Conservation (phyloP, 2,329 filamentous ascomycete genomes). For the Aspergillus hiratsukae region DNA sequence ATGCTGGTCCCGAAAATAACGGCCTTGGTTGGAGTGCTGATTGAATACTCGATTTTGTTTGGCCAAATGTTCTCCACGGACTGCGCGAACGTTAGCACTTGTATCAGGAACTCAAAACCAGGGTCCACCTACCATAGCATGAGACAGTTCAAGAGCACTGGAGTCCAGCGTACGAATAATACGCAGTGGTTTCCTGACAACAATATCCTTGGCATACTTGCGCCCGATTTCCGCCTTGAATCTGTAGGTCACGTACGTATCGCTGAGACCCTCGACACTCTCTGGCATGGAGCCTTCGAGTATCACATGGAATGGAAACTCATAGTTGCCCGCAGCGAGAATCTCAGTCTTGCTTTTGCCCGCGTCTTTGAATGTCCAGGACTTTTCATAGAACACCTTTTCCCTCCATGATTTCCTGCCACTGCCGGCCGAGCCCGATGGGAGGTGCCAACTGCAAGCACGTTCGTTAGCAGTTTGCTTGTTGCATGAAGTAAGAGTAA, state of each 20-base stretch:
- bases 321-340: slow-evolving; percentile 71
- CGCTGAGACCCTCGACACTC: slow-evolving; percentile 82
- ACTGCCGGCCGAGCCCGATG: slow-evolving; percentile 33
- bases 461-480: neutral
- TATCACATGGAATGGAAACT: slow-evolving; percentile 73
- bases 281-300: slow-evolving; percentile 69
- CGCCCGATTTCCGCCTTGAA: slow-evolving; percentile 88
- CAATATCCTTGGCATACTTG: slow-evolving; percentile 82
- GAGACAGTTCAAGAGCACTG: slow-evolving; percentile 69
- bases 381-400: slow-evolving; percentile 60
- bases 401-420: slow-evolving; percentile 39
- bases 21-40: slow-evolving; percentile 88
- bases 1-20: slow-evolving; percentile 89
- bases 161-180: slow-evolving; percentile 74
- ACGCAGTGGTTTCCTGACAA: slow-evolving; percentile 71
- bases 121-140: slow-evolving; percentile 65
- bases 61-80: slow-evolving; percentile 95
- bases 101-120: neutral
- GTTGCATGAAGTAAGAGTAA: neutral
- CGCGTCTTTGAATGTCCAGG: slow-evolving; percentile 63
- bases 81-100: slow-evolving; percentile 25
- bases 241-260: slow-evolving; percentile 84
- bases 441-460: slow-evolving; percentile 30
- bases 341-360: slow-evolving; percentile 49
- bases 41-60: slow-evolving; percentile 94